Base-by-base conservation (phyloP, 2,329 filamentous ascomycete genomes). In the Epichloe baconii region DNA sequence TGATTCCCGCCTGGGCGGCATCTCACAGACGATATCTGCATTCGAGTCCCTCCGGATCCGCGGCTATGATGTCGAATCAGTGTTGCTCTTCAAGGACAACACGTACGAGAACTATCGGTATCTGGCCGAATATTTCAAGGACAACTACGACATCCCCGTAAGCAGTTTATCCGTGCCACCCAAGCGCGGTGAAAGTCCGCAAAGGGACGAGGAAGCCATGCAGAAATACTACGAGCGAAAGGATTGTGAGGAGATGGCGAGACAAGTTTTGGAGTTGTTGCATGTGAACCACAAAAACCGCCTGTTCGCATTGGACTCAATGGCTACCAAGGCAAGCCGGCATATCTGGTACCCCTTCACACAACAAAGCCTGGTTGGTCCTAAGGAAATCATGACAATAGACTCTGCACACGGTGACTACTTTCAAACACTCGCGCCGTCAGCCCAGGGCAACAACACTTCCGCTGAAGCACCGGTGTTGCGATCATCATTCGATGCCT, bases 331-430 rank as follows among this genome's bases (percentile, higher is more conserved):
- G 41, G 87, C 88, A 0, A 71, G 80, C 51, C 63, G 75, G 10
- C 72, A 71, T 2, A 88, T 94, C 38, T 94, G 88, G 88, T 91
- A 91, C 58, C 88, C 88, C 0, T 94, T 94, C 59, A 90, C 87
- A 0, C 88, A 94, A 58, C 88, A 94, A 55, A 79, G 79, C 41
- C 72, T 77, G 47, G 71, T 87, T 56, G 70, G 72, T 0, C 66
- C 78, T 5, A 67, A 79, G 2, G 79, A 80, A 14, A 87, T 94
- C 44, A 76, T 82, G 0, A 76, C 82, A 0, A 89, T 94, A 51
- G 88, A 94, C 62, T 91, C 87, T 0, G 88, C 88, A 0, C 77
- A 85, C 53, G 85, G 83, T 7, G 86, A 91, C 60, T 82, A 80
- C 61, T 94, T 93, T 64, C 84, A 91, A 61, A 82, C 81, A 0